Conservation (phyloP, 2,329 filamentous ascomycete genomes). For the Aspergillus fumigatiaffinis region DNA sequence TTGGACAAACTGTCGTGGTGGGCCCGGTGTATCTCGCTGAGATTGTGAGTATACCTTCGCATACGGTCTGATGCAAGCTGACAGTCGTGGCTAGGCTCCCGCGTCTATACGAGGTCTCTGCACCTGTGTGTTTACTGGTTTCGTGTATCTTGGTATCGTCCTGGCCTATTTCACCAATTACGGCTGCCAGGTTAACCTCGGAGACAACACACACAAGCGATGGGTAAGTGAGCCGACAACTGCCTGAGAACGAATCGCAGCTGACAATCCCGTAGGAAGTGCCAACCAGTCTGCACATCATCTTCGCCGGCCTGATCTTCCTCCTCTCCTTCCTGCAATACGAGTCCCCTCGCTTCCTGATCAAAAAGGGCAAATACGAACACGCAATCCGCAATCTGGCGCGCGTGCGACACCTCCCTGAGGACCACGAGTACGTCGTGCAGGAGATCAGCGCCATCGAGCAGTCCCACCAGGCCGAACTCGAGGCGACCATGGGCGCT, state of each 20-base stretch:
- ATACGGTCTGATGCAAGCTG: background rate
- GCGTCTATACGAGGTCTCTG: constrained; percentile 68
- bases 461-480: constrained; percentile 63
- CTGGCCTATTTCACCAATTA: constrained; percentile 75
- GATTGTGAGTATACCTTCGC: constrained; percentile 41
- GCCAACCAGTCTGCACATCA: constrained; percentile 71
- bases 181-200: constrained; percentile 52
- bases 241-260: constrained; percentile 14
- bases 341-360: constrained; percentile 67
- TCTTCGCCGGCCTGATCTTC: constrained; percentile 70
- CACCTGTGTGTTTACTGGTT: constrained; percentile 65
- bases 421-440: constrained; percentile 58
- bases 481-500: constrained; percentile 65
- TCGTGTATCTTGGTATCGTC: constrained; percentile 74
- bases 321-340: constrained; percentile 64
- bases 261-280: constrained; percentile 37
- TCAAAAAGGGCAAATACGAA: constrained; percentile 61
- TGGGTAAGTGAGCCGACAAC: constrained; percentile 46
- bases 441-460: constrained; percentile 63
- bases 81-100: constrained; percentile 42
- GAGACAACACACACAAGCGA: constrained; percentile 37
- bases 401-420: constrained; percentile 55
- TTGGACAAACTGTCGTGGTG: constrained; percentile 43
- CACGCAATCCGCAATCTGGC: constrained; percentile 44
- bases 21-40: constrained; percentile 69